Evolutionary conservation across 148 eudicot genomes (phyloP).

Genomic region (Camellia sinensis): DNA sequence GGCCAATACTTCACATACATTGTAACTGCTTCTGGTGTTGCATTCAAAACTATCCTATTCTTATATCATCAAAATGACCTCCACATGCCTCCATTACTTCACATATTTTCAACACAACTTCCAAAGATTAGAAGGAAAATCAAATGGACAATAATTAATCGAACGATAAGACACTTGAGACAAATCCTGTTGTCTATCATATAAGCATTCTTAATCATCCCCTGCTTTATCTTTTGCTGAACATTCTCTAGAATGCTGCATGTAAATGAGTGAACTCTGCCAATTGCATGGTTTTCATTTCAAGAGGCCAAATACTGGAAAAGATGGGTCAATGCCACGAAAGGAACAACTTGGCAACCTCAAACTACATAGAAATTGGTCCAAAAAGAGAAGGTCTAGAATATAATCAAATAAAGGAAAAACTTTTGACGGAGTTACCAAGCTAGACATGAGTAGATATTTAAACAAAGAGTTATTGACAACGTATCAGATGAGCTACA

Average conservation of each 20-base stretch:
- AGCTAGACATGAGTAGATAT: background rate
- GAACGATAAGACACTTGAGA: background rate
- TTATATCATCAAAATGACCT: background rate
- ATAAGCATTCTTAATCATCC: background rate
- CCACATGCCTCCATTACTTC: background rate
- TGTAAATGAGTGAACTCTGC: background rate
- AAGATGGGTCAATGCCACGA: background rate
- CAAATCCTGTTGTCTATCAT: background rate
- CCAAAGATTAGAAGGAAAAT: background rate
- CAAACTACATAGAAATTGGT: background rate
- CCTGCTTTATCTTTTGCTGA: background rate
- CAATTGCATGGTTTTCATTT: background rate
- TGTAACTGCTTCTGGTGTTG: background rate
- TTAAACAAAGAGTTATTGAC: background rate
- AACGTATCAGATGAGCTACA: background rate
- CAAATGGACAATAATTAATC: background rate
- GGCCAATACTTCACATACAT: too few species aligned
- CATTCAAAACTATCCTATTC: background rate
- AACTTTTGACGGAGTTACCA: background rate
- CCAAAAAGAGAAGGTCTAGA: background rate
- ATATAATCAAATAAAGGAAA: background rate
- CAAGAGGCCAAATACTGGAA: background rate
- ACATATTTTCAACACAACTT: background rate
- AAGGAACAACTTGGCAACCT: background rate
- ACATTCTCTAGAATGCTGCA: background rate